A percentile compares a stretch with the other conserved stretches of the same genome.
Evolutionary conservation across 164 flowering plant species (phyloP).

Genomic region (Kalanchoe fedtschenkoi): DNA sequence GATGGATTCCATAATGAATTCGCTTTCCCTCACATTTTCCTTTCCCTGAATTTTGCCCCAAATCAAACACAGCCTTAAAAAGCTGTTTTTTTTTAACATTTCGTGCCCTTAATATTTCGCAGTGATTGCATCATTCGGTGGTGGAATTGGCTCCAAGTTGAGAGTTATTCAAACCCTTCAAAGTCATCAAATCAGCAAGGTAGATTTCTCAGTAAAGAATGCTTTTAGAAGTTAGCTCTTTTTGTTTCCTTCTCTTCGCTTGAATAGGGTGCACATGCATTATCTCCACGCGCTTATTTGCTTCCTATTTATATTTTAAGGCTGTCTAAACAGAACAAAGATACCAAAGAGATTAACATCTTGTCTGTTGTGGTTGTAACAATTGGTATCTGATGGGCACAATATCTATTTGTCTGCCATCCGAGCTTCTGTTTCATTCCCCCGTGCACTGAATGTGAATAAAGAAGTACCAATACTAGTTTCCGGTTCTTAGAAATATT

Average conservation of each 20-base stretch:
- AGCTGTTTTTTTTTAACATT: too few relatives aligned
- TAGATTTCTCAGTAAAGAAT: neutral
- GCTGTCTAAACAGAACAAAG: neutral
- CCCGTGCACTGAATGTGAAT: neutral
- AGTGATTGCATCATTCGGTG: slow-evolving; percentile 80
- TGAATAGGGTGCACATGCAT: neutral
- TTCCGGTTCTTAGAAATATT: neutral
- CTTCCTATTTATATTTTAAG: neutral
- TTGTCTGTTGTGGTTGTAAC: neutral
- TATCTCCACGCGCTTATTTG: neutral
- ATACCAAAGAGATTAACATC: too few relatives aligned
- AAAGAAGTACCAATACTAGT: neutral
- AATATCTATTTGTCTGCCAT: neutral
- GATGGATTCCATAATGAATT: too few relatives aligned
- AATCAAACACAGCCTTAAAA: too few relatives aligned
- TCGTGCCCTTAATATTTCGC: slow-evolving; percentile 2
- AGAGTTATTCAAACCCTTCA: slow-evolving; percentile 19
- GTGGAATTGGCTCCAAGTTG: slow-evolving; percentile 75
- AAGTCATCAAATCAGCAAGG: slow-evolving; percentile 22
- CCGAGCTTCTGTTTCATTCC: neutral
- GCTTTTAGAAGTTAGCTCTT: neutral
- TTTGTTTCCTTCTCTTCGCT: neutral
- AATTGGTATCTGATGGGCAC: neutral
- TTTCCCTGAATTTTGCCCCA: too few relatives aligned
- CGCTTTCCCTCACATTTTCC: too few relatives aligned